Evolutionary conservation across 441 rosid species (phyloP).

Genomic region (Populus hybrid): DNA sequence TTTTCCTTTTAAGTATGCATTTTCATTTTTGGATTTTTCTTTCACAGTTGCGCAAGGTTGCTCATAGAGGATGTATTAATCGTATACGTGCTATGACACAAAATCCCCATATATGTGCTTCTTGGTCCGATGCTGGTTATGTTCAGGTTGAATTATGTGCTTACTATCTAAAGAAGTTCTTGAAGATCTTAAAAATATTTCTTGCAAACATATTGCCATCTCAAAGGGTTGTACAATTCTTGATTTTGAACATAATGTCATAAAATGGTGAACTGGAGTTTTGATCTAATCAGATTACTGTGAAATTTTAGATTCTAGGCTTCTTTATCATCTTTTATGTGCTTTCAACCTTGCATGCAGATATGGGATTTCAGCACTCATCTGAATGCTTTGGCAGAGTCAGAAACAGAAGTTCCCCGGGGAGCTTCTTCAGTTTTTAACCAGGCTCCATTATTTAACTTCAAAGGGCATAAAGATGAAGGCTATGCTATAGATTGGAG

Average conservation of each 20-base stretch:
- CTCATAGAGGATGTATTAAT: constrained; percentile 85
- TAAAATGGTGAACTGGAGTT: neutral
- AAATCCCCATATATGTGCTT: constrained; percentile 83
- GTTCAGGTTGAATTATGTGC: constrained; percentile 58
- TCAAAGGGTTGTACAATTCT: neutral
- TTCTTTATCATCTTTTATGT: neutral
- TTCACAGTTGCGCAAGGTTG: constrained; percentile 67
- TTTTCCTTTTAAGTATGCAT: neutral
- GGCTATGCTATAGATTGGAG: constrained; percentile 96
- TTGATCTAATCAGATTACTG: neutral
- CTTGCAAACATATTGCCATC: neutral
- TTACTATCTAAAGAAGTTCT: neutral
- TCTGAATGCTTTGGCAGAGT: constrained; percentile 70
- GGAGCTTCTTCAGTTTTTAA: constrained; percentile 58
- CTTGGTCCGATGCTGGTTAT: constrained; percentile 91
- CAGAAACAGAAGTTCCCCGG: constrained; percentile 51
- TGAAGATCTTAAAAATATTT: neutral
- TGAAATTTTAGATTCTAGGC: neutral
- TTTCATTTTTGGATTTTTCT: constrained; percentile 16
- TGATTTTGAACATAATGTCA: neutral
- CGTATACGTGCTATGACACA: constrained; percentile 95
- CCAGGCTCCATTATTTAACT: constrained; percentile 70
- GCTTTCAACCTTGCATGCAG: constrained; percentile 34
- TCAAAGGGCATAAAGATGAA: constrained; percentile 88
- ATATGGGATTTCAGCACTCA: constrained; percentile 86